Base-by-base conservation (phyloP, 192 early-diverging fungal species). In the Coemansia furcata region DNA sequence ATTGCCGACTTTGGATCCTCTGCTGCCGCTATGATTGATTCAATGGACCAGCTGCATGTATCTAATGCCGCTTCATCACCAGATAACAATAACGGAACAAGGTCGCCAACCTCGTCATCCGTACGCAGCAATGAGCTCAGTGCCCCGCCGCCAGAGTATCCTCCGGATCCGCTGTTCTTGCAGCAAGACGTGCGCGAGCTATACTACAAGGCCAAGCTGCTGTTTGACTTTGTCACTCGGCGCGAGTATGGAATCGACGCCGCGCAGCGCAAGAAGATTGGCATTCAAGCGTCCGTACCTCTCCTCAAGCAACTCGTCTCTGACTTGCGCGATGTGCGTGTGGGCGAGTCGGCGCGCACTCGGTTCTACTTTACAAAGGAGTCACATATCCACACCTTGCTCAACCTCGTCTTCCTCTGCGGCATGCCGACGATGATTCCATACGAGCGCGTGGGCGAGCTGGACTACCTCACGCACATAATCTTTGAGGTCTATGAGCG, bases 401-500 rank as follows among this genome's bases (percentile, higher is more conserved):
- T 99, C 38, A 99, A 97, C 68, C 85, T 97, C 23, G 91, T 99
- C 3, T 89, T 95, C 65, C 84, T 94, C 7, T 92, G 91, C 58
- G 93, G 91, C 30, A 82, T 97, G 58, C 91, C 91, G 19, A 93
- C 89, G 1, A 84, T 88, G 68, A 71, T 92, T 8, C 72, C 83
- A 19, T 84, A 85, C 42, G 75, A 83, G 23, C 77, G 89, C 6
- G 83, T 96, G 12, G 90, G 89, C 29, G 97, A 99, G 80, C 78
- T 99, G 17, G 97, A 99, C 67, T 99, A 95, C 74, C 74, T 98
- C 52, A 97, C 97, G 1, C 97, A 99, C 66, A 99, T 99, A 59
- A 95, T 93, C 6, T 97, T 99, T 80, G 97, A 99, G 76, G 78
- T 99, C 3, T 95, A 97, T 62, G 95, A 97, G 84, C 84, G 95